These are phyloP conservation scores for Exutisphaerella laricina DNA, from an alignment of 2,329 filamentous ascomycete species.

Conservation along the genomic window DNA sequence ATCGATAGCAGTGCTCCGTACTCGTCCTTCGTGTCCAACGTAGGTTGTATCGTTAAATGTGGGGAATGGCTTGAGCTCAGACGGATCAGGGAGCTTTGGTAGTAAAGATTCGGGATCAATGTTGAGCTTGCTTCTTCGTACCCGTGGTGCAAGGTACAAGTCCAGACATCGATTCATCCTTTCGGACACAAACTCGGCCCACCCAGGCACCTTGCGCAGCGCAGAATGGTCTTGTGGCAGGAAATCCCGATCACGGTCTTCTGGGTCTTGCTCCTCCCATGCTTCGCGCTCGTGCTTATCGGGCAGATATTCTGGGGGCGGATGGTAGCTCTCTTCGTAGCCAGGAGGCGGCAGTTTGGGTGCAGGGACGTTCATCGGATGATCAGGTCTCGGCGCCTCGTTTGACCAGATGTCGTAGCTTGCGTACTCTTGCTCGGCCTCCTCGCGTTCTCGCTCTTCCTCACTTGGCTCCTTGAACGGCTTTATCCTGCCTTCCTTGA, in stretches of 20 bases:
- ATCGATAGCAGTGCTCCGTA: slow-evolving; percentile 78
- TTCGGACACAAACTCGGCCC: slow-evolving; percentile 85
- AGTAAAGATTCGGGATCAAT: slow-evolving; percentile 91
- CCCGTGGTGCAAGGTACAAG: slow-evolving; percentile 85
- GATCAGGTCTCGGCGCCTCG: slow-evolving; percentile 72
- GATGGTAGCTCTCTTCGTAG: slow-evolving; percentile 95
- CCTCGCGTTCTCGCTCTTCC: slow-evolving; percentile 49
- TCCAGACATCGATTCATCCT: slow-evolving; percentile 94
- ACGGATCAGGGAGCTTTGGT: slow-evolving; percentile 85
- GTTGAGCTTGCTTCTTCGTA: slow-evolving; percentile 89
- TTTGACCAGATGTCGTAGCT: slow-evolving; percentile 94
- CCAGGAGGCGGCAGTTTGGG: slow-evolving; percentile 90
- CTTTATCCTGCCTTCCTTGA: slow-evolving; percentile 86
- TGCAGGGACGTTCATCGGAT: slow-evolving; percentile 90
- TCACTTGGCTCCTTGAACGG: slow-evolving; percentile 78
- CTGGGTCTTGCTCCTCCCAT: slow-evolving; percentile 82
- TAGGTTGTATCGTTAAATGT: slow-evolving; percentile 84
- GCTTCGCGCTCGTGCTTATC: slow-evolving; percentile 73
- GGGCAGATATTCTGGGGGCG: slow-evolving; percentile 88
- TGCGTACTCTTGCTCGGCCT: slow-evolving; percentile 63
- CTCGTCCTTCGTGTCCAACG: slow-evolving; percentile 79
- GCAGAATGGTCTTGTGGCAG: slow-evolving; percentile 76
- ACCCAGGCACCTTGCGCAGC: slow-evolving; percentile 85
- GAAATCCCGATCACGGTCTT: slow-evolving; percentile 86
- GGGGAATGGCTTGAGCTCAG: slow-evolving; percentile 92